Evolutionary conservation across 2,329 filamentous ascomycete species (phyloP).

Genomic region (Trichoderma atroviride): DNA sequence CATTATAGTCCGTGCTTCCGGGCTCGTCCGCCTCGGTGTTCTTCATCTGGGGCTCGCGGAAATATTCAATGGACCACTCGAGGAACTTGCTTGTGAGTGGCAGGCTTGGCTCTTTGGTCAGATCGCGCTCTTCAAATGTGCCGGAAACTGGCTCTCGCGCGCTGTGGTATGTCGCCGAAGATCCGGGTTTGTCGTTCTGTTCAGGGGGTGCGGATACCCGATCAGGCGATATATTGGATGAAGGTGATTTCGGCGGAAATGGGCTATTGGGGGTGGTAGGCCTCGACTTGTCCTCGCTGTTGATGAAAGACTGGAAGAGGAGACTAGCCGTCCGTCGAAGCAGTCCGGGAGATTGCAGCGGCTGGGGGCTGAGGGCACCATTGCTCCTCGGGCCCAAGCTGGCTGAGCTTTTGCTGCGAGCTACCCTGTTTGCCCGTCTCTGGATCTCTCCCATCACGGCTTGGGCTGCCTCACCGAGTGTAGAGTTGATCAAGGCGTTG

Average conservation of each 20-base stretch:
- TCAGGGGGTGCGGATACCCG: constrained; percentile 64
- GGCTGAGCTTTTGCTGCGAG: constrained; percentile 46
- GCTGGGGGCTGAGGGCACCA: constrained; percentile 45
- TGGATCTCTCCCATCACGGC: constrained; percentile 74
- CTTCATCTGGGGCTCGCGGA: constrained; percentile 98
- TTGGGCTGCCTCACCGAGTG: constrained; percentile 71
- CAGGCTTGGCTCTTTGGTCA: constrained; percentile 62
- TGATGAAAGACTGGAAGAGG: constrained; percentile 61
- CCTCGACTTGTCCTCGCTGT: constrained; percentile 49
- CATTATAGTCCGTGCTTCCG: constrained; percentile 94
- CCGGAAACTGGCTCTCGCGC: constrained; percentile 80
- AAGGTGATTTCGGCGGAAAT: constrained; percentile 37
- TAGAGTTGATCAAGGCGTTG: constrained; percentile 73
- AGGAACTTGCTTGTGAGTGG: constrained; percentile 83
- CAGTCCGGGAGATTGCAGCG: constrained; percentile 58
- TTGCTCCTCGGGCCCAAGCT: constrained; percentile 49
- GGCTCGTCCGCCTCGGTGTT: constrained; percentile 94
- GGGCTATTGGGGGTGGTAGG: constrained; percentile 39
- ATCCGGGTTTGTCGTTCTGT: constrained; percentile 68
- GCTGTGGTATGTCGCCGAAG: constrained; percentile 71
- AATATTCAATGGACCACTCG: constrained; percentile 97
- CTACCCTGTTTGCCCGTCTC: constrained; percentile 51
- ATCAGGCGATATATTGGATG: constrained; percentile 46
- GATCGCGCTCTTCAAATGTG: constrained; percentile 66
- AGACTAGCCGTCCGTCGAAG: constrained; percentile 66